A percentile compares a stretch with the other conserved stretches of the same genome.
phyloP scores from a whole-genome alignment of 495 filamentous ascomycete species.

The Viridothelium virens region DNA sequence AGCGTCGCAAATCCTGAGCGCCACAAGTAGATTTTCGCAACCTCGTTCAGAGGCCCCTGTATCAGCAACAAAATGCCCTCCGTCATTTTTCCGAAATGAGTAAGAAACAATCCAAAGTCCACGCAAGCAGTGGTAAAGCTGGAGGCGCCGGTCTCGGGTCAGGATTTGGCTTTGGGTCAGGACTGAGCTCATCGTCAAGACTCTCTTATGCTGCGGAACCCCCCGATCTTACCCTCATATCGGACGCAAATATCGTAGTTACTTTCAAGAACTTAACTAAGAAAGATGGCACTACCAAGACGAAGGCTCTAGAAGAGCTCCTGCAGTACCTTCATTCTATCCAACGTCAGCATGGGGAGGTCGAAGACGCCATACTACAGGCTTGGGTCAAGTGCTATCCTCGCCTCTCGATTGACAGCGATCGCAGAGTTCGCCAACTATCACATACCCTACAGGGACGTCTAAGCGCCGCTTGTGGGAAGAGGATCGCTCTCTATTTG shows the following conservation, averaged over 20 bases:
- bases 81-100: constrained; percentile 41
- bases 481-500: constrained; percentile 69
- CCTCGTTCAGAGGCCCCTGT: background rate
- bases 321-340: constrained; percentile 51
- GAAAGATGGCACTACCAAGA: constrained; percentile 84
- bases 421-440: constrained; percentile 77
- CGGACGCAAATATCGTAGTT: constrained; percentile 72
- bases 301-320: constrained; percentile 87
- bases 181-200: constrained; percentile 44
- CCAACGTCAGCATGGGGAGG: constrained; percentile 42
- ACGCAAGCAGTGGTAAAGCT: constrained; percentile 65
- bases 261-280: constrained; percentile 87
- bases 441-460: constrained; percentile 68
- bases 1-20: too few relatives aligned
- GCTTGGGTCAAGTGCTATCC: constrained; percentile 89
- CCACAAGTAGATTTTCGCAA: background rate
- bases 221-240: constrained; percentile 70
- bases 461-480: constrained; percentile 63
- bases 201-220: constrained; percentile 82
- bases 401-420: constrained; percentile 76
- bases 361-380: constrained; percentile 70
- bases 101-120: constrained; percentile 58
- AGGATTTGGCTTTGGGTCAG: constrained; percentile 36
- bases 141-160: constrained; percentile 23
- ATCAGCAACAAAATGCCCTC: background rate